Conservation (phyloP, 208 protist species). For the Trypanosoma boissoni region DNA sequence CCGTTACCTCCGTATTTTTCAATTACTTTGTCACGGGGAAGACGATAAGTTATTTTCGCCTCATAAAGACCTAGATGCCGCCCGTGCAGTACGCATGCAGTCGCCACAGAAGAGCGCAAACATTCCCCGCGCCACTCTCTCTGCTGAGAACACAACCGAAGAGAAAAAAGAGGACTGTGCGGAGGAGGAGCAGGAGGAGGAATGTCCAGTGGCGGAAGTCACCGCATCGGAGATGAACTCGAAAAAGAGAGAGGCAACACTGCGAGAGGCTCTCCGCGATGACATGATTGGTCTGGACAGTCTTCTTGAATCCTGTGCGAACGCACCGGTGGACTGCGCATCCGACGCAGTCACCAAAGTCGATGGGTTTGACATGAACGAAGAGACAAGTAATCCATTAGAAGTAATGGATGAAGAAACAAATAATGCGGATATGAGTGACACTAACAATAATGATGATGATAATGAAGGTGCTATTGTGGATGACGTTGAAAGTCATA, state of each 20-base stretch:
- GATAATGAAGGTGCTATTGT: background rate
- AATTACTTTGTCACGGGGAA: constrained; percentile 58
- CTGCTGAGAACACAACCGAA: background rate
- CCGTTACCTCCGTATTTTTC: constrained; percentile 68
- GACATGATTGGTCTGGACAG: constrained; percentile 39
- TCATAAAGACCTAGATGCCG: constrained; percentile 8
- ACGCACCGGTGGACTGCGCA: background rate
- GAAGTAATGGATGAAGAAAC: background rate
- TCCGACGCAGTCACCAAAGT: background rate
- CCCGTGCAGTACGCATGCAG: no score
- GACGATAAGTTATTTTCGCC: constrained; percentile 51
- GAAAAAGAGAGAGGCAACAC: constrained; percentile 15
- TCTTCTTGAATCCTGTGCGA: constrained; percentile 14
- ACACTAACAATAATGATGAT: background rate
- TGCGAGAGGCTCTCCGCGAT: constrained; percentile 23
- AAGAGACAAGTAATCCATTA: background rate
- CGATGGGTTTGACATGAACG: background rate
- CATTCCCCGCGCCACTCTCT: no score
- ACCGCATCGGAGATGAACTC: background rate
- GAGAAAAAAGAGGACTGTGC: constrained; percentile 1
- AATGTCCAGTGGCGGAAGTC: background rate
- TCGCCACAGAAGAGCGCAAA: no score
- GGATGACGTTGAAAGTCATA: no score
- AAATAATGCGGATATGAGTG: background rate
- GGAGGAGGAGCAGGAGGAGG: background rate